These are phyloP conservation scores for Suillus sp. DNA, from an alignment of 768 basidiomycete species.

Conservation along the genomic window DNA sequence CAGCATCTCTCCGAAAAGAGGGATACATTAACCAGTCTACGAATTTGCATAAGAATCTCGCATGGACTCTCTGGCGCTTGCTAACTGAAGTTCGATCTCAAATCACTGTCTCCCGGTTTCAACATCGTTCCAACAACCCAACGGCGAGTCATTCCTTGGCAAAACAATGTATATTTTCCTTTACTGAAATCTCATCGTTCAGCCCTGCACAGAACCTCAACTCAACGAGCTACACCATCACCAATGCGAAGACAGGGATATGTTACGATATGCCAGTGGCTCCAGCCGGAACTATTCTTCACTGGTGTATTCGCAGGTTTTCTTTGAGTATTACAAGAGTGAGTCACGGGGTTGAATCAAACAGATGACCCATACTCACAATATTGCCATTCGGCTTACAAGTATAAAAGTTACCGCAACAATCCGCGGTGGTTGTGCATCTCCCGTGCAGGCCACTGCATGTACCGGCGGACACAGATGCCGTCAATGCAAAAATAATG, in stretches of 20 bases:
- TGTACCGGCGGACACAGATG: not conserved
- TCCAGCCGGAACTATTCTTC: not conserved
- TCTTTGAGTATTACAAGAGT: not conserved
- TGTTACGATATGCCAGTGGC: not conserved
- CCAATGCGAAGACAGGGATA: not conserved
- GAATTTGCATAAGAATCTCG: slow-evolving; percentile 22
- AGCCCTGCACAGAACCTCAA: not conserved
- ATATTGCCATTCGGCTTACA: not conserved
- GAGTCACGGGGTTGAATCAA: not conserved
- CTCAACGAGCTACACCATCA: not conserved
- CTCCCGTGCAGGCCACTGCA: accelerated
- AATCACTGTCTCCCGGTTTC: slow-evolving; percentile 39
- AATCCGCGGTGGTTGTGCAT: not conserved
- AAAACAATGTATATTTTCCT: not conserved
- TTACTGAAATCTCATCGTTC: not conserved
- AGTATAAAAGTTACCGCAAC: not conserved
- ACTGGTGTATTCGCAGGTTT: not conserved
- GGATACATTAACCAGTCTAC: not conserved
- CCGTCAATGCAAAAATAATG: not conserved
- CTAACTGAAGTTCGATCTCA: slow-evolving; percentile 49
- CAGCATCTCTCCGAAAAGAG: slow-evolving; percentile 19
- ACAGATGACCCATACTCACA: not conserved
- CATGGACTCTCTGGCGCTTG: slow-evolving; percentile 38
- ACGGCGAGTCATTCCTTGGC: not conserved
- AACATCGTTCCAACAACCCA: not conserved